Evolutionary conservation across 2,329 filamentous ascomycete genomes (phyloP), one percentile per base, ranked within the genome.

Genomic region (Hypocrella siamensis): DNA sequence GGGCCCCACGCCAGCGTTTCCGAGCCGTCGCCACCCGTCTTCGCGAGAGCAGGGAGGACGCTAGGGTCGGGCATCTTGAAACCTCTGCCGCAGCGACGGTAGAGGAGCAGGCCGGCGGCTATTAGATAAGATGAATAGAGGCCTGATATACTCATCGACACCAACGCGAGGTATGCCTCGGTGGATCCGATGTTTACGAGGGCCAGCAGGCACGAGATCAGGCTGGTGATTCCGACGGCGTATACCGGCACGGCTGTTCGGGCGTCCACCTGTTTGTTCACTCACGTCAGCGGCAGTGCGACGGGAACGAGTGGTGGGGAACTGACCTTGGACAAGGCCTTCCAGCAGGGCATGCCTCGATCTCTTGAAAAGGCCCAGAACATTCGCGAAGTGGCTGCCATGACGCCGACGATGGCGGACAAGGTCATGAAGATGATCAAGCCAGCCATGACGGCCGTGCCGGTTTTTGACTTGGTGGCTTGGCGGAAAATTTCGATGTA

Each of bases 401-500:
- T 60, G 36, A 67, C 64, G 1, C 62, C 63, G 15, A 70, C 62
- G n/a, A 60, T 64, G 24, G 61, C 60, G n/a, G 57, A 62, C 2
- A 60, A 57, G 4, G 62, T 49, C 26, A 66, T 60, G 17, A 68
- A 46, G 4, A 69, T 54, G 4, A 71, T 48, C n/a, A 72, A 56
- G 5, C 55, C 46, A 0, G 59, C 54, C 60, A 72, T 67, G 16
- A 61, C 57, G 2, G 59, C 60, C 0, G 66, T 60, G 1, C 60
- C 67, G 2, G 55, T 57, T 3, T 55, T 46, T n/a, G 60, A 65
- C 2, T 57, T 49, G 2, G 65, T 64, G 2, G 61, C 61, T 22
- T 68, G 57, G 38, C 56, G 57, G 36, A 73, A 73, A 15, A 74
- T 59, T 31, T 70, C 57, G 42, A 77, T 74, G 38, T 73, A 72